phyloP scores from a whole-genome alignment of 129 eudicot species.

The Flaveria bidentis region DNA sequence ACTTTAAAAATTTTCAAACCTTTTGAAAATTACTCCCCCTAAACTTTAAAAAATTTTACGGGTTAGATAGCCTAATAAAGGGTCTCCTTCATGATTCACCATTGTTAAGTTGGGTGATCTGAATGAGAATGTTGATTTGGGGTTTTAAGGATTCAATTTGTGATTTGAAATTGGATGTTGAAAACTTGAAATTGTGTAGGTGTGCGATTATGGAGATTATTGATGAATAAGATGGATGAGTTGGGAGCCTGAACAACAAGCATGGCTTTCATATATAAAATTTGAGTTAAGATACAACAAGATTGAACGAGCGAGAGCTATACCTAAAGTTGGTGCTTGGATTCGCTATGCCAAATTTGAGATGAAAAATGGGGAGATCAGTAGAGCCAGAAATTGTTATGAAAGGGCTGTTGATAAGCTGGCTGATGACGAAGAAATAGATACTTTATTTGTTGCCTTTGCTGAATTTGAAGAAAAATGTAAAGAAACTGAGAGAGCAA shows the following conservation, averaged over 20 bases:
- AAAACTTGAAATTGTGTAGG: too few relatives aligned
- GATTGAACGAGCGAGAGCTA: slow-evolving; percentile 71
- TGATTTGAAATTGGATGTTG: too few relatives aligned
- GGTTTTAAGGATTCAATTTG: too few relatives aligned
- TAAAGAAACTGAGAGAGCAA: slow-evolving; percentile 85
- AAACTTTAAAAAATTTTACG: too few relatives aligned
- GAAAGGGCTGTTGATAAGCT: slow-evolving; percentile 82
- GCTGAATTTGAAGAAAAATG: slow-evolving; percentile 94
- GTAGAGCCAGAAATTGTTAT: slow-evolving; percentile 66
- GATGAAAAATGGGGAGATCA: slow-evolving; percentile 87
- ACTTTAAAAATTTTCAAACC: too few relatives aligned
- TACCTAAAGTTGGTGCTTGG: slow-evolving; percentile 75
- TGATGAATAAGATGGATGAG: slow-evolving; percentile 53
- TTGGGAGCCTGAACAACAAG: slow-evolving; percentile 94
- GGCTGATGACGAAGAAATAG: slow-evolving; percentile 89
- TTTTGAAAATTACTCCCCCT: too few relatives aligned
- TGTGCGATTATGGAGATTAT: too few relatives aligned
- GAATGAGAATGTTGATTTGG: too few relatives aligned
- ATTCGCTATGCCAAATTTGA: slow-evolving; percentile 85
- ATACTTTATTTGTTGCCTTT: slow-evolving; percentile 73
- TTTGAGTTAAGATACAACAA: slow-evolving; percentile 89
- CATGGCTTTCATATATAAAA: slow-evolving; percentile 81
- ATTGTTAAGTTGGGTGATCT: too few relatives aligned
- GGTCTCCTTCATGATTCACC: slow-evolving; percentile 47
- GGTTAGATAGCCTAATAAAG: slow-evolving; percentile 62